phyloP scores from a whole-genome alignment of 2,329 filamentous ascomycete genomes.

The Neopestalotiopsis sp. region DNA sequence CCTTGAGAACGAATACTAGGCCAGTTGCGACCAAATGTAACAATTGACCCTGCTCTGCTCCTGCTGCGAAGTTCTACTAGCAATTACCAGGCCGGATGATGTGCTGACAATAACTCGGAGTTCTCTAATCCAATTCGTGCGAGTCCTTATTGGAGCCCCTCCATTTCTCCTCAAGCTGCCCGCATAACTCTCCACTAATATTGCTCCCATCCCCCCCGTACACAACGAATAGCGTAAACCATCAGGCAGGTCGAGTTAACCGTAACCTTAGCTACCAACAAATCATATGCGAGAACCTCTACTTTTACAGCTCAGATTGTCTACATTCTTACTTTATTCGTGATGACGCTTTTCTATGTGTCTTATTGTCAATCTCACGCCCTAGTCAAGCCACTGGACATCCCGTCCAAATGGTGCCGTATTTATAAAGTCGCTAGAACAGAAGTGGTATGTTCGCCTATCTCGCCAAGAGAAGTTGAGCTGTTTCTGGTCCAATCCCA shows the following conservation, averaged over 20 bases:
- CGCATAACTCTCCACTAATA: background rate
- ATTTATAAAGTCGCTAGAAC: slow-evolving; percentile 1
- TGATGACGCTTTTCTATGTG: slow-evolving; percentile 7
- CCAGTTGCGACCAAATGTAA: no score
- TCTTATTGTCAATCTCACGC: slow-evolving; percentile 3
- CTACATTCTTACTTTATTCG: background rate
- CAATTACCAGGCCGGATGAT: background rate
- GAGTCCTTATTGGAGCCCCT: background rate
- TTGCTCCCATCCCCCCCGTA: background rate
- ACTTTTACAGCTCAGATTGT: background rate
- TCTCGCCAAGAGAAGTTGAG: slow-evolving; percentile 14
- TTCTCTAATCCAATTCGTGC: background rate
- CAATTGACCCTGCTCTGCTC: no score
- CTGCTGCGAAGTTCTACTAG: no score
- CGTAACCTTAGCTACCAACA: background rate
- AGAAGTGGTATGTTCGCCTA: slow-evolving; percentile 15
- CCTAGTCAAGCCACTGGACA: slow-evolving; percentile 15
- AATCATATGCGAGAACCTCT: background rate
- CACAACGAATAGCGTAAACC: background rate
- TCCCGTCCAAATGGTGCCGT: background rate
- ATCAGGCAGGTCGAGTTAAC: background rate
- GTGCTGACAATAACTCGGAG: background rate
- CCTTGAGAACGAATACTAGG: no score
- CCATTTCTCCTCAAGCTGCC: background rate
- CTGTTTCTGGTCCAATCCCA: slow-evolving; percentile 2